These are phyloP conservation scores for Paecilomyces fulvus DNA, from an alignment of 2,329 filamentous ascomycete species.

Conservation along the genomic window DNA sequence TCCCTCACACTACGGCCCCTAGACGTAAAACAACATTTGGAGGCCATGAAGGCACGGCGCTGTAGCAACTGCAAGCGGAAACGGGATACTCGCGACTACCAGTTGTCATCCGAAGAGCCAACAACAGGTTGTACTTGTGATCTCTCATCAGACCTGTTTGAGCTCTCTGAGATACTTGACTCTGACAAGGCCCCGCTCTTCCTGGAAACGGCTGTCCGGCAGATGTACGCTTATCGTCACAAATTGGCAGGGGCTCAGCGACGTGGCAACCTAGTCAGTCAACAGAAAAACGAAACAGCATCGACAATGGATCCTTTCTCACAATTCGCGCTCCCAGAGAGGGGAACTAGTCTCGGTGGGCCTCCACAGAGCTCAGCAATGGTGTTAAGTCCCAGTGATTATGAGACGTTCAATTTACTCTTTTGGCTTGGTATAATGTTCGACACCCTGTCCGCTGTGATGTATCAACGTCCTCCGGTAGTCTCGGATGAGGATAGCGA, in stretches of 20 bases:
- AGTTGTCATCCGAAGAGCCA: neutral
- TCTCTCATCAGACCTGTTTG: neutral
- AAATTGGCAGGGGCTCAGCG: constrained; percentile 13
- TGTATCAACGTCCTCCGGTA: constrained; percentile 40
- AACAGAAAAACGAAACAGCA: neutral
- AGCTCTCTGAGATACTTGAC: constrained; percentile 13
- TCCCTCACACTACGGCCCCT: constrained; percentile 37
- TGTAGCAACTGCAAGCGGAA: neutral
- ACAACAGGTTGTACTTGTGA: neutral
- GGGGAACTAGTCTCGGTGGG: neutral
- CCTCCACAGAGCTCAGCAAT: neutral
- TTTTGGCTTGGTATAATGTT: constrained; percentile 55
- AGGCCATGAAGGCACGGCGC: neutral
- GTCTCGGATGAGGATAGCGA: constrained; percentile 41
- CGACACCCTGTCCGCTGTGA: constrained; percentile 48
- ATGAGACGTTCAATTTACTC: constrained; percentile 44
- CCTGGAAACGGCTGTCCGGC: constrained; percentile 31
- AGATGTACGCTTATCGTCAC: constrained; percentile 25
- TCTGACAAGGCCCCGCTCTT: constrained; percentile 25
- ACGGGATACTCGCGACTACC: neutral
- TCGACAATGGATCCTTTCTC: neutral
- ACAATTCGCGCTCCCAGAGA: neutral
- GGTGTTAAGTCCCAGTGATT: constrained; percentile 26
- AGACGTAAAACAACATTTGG: constrained; percentile 7
- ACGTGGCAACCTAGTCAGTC: neutral